These are phyloP conservation scores for Kalanchoe fedtschenkoi DNA, from an alignment of 164 flowering plant genomes.

Conservation along the genomic window DNA sequence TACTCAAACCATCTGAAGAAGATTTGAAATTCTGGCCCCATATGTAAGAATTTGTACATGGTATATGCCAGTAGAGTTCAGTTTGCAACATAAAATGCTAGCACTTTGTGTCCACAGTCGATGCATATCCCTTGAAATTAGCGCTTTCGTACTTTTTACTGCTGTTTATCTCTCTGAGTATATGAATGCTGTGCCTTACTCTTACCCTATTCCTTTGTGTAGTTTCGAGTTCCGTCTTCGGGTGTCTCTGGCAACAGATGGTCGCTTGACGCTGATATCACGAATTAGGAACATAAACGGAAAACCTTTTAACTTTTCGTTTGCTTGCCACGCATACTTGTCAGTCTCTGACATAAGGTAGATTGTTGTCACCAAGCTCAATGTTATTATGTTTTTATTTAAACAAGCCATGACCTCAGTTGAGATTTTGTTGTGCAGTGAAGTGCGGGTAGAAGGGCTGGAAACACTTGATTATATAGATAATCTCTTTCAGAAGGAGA, in stretches of 20 bases:
- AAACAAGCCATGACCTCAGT: neutral
- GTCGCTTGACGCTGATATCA: slow-evolving; percentile 57
- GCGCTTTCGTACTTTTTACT: neutral
- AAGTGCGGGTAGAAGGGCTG: slow-evolving; percentile 93
- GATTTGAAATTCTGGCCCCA: slow-evolving; percentile 87
- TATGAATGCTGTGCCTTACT: neutral
- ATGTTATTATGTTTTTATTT: neutral
- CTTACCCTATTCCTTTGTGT: slow-evolving; percentile 3
- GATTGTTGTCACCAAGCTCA: neutral
- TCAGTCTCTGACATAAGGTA: slow-evolving; percentile 98
- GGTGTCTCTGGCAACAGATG: slow-evolving; percentile 60
- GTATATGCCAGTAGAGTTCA: neutral
- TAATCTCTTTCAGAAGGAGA: slow-evolving; percentile 68
- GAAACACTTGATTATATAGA: slow-evolving; percentile 93
- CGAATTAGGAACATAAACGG: slow-evolving; percentile 76
- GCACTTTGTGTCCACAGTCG: neutral
- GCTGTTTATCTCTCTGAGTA: slow-evolving; percentile 1
- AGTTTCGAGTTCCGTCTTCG: slow-evolving; percentile 91
- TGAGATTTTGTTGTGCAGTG: slow-evolving; percentile 34
- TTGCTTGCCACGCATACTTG: slow-evolving; percentile 78
- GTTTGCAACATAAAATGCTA: neutral
- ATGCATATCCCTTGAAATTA: neutral
- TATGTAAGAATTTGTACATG: slow-evolving; percentile 29
- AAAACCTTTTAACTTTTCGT: slow-evolving; percentile 86
- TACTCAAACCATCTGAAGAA: slow-evolving; percentile 80